phyloP scores from a whole-genome alignment of 345 rosid genomes.

The Adansonia digitata region DNA sequence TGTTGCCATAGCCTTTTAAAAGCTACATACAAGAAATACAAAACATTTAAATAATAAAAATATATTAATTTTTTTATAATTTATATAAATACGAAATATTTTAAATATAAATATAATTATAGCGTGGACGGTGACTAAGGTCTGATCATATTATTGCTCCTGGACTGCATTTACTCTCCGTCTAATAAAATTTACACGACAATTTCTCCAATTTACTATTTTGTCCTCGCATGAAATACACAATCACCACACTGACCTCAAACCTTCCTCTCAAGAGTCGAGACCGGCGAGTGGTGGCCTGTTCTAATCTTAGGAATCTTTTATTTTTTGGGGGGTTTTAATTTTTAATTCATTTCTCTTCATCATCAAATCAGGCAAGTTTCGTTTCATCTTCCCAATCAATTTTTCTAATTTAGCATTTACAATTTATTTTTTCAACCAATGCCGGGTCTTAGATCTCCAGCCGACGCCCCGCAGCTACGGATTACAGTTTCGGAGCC shows the following conservation, averaged over 20 bases:
- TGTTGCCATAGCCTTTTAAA: too few relatives aligned
- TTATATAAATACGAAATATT: too few relatives aligned
- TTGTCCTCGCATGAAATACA: neutral
- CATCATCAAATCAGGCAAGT: neutral
- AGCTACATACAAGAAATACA: too few relatives aligned
- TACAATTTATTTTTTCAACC: neutral
- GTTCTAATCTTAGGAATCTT: neutral
- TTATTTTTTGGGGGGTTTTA: neutral
- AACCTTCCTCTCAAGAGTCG: neutral
- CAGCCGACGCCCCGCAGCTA: constrained; percentile 64
- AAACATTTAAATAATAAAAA: too few relatives aligned
- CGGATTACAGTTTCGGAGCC: constrained; percentile 62
- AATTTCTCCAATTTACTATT: neutral
- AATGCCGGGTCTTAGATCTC: constrained; percentile 90
- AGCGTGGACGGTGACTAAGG: too few relatives aligned
- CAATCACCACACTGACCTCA: neutral
- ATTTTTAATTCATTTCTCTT: neutral
- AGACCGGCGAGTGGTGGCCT: neutral
- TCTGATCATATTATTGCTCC: too few relatives aligned
- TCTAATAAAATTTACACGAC: neutral
- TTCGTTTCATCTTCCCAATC: neutral
- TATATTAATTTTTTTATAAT: too few relatives aligned
- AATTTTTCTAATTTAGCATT: too few relatives aligned
- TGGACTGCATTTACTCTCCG: neutral
- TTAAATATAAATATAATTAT: too few relatives aligned